A percentile compares a stretch with the other conserved stretches of the same genome.
These are phyloP conservation scores for Microbotryum silenes-acaulis DNA, from an alignment of 1,284 basidiomycete genomes.

Conservation along the genomic window DNA sequence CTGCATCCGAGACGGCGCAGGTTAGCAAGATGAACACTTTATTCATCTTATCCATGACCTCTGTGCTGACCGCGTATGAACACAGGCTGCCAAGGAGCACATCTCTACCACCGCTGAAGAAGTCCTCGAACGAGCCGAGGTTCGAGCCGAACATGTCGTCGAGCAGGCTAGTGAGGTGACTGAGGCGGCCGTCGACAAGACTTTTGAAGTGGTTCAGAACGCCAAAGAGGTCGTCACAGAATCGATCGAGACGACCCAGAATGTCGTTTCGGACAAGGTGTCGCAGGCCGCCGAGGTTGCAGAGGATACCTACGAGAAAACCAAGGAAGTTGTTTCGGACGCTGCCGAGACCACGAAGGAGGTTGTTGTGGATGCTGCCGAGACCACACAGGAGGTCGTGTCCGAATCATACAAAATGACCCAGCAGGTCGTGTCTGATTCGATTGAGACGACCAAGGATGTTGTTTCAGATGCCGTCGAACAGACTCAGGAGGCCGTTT, in stretches of 20 bases:
- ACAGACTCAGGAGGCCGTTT: not conserved
- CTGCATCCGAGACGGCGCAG: not conserved
- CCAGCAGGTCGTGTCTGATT: not conserved
- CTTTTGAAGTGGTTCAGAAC: not conserved
- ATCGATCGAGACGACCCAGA: not conserved
- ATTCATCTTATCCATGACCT: conserved; percentile 1
- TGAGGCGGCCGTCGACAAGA: not conserved
- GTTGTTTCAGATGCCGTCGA: conserved; percentile 10
- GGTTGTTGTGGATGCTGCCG: not conserved
- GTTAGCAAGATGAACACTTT: not conserved
- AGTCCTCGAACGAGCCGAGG: too few species aligned
- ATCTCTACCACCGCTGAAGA: too few species aligned
- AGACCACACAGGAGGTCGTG: not conserved
- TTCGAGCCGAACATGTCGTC: too few species aligned
- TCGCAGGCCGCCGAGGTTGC: not conserved
- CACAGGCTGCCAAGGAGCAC: too few species aligned
- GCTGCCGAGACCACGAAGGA: not conserved
- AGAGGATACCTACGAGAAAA: not conserved
- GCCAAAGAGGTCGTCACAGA: not conserved
- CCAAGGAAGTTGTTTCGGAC: not conserved
- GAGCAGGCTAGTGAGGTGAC: too few species aligned
- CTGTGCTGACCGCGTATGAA: not conserved
- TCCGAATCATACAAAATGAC: not conserved
- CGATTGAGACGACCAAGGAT: not conserved
- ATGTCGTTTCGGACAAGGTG: not conserved